Evolutionary conservation across 176 grass and related monocot species (phyloP).

Genomic region (Chrysopogon serrulatus): DNA sequence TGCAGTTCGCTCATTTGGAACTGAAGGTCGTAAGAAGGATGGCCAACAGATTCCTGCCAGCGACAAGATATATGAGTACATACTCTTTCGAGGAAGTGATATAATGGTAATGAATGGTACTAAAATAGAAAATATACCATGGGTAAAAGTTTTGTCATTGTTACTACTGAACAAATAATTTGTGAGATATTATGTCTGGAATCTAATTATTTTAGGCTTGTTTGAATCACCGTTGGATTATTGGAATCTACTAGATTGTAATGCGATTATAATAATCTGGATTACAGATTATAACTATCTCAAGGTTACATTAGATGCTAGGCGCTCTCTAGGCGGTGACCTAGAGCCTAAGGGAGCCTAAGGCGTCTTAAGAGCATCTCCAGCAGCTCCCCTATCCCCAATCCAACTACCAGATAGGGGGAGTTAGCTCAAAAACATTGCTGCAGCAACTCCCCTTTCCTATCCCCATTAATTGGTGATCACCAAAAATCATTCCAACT

Average conservation of each 20-base stretch:
- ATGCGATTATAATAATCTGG: background rate
- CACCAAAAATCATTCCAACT: too few relatives aligned
- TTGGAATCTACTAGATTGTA: background rate
- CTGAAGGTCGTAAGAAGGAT: constrained; percentile 88
- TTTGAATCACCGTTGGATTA: background rate
- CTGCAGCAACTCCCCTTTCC: too few relatives aligned
- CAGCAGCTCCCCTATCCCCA: too few relatives aligned
- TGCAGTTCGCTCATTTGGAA: constrained; percentile 89
- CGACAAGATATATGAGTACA: constrained; percentile 93
- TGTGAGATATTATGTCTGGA: background rate
- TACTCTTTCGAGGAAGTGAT: constrained; percentile 89
- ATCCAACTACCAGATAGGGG: too few relatives aligned
- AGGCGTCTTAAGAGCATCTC: too few relatives aligned
- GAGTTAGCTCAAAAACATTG: too few relatives aligned
- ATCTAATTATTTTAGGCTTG: background rate
- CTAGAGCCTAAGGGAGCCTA: too few relatives aligned
- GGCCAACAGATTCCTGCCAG: constrained; percentile 73
- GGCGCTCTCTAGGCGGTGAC: too few relatives aligned
- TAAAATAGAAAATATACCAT: background rate
- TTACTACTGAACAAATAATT: constrained; percentile 3
- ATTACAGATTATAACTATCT: background rate
- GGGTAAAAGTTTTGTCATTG: background rate
- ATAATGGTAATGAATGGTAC: constrained; percentile 69
- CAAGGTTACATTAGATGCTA: too few relatives aligned
- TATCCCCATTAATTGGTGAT: too few relatives aligned